These are phyloP conservation scores for Ziziphus jujuba DNA, from an alignment of 306 rosid species.

Conservation along the genomic window DNA sequence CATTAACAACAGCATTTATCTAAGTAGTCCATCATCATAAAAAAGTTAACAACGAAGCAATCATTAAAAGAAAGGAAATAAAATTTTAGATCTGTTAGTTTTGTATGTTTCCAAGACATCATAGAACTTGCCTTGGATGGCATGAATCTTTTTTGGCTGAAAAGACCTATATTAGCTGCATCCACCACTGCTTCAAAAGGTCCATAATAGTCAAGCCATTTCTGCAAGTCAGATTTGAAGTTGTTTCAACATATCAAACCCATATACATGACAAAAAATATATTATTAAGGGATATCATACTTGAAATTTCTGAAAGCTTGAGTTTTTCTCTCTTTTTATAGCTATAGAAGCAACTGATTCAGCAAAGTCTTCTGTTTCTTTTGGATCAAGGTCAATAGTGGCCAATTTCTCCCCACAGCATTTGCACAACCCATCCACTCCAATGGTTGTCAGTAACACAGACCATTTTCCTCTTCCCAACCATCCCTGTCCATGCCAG, in stretches of 20 bases:
- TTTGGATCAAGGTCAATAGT: slow-evolving; percentile 87
- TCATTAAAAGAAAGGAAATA: slow-evolving; percentile 9
- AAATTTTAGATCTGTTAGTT: not conserved
- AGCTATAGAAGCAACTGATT: slow-evolving; percentile 86
- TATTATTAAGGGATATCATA: slow-evolving; percentile 38
- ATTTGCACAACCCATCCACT: slow-evolving; percentile 72
- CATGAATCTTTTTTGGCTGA: slow-evolving; percentile 63
- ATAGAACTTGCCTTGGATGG: slow-evolving; percentile 74
- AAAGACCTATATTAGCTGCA: slow-evolving; percentile 90
- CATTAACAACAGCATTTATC: slow-evolving; percentile 77
- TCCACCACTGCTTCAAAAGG: slow-evolving; percentile 96
- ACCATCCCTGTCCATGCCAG: slow-evolving; percentile 97
- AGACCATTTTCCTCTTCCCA: slow-evolving; percentile 87
- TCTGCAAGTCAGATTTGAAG: slow-evolving; percentile 48
- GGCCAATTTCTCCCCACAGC: slow-evolving; percentile 67
- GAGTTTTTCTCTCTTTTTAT: slow-evolving; percentile 58
- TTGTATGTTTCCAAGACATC: slow-evolving; percentile 11
- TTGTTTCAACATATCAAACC: slow-evolving; percentile 19
- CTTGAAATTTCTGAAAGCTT: slow-evolving; percentile 84
- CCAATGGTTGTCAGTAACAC: slow-evolving; percentile 55
- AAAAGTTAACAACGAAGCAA: slow-evolving; percentile 14
- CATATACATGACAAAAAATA: slow-evolving; percentile 14
- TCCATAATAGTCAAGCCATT: slow-evolving; percentile 86
- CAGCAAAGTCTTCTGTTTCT: slow-evolving; percentile 84
- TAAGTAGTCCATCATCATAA: slow-evolving; percentile 26